A percentile compares a stretch with the other conserved stretches of the same genome.
Conservation (phyloP, 108 stramenopile genomes). For the Cyclotella baltica region DNA sequence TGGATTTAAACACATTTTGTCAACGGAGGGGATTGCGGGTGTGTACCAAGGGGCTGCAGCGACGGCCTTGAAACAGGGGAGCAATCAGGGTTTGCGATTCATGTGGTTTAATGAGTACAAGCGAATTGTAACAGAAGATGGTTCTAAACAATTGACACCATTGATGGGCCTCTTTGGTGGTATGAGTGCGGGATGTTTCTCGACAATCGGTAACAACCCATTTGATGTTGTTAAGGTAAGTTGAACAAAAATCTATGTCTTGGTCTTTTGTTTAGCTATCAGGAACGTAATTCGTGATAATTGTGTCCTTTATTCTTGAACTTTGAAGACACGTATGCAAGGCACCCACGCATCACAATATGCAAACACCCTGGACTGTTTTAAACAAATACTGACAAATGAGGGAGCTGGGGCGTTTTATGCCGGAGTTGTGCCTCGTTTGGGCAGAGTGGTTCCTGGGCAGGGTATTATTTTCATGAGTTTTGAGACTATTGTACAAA, state of each 20-base stretch:
- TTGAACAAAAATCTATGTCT: background rate
- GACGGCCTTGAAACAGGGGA: conserved; percentile 96
- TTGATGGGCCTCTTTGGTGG: conserved; percentile 92
- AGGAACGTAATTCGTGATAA: too few species aligned
- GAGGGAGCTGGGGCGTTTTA: conserved; percentile 95
- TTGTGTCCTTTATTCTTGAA: too few species aligned
- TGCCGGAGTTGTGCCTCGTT: conserved; percentile 93
- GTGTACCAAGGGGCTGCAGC: conserved; percentile 94
- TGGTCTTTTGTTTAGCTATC: background rate
- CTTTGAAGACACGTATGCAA: conserved; percentile 91
- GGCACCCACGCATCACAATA: conserved; percentile 91
- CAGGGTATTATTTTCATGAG: conserved; percentile 99
- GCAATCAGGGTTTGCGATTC: conserved; percentile 98
- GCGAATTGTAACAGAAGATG: conserved; percentile 77
- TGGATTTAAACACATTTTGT: conserved; percentile 86
- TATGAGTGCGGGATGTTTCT: conserved; percentile 97
- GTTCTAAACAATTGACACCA: conserved; percentile 78
- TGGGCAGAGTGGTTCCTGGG: conserved; percentile 94
- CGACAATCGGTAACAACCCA: conserved; percentile 95
- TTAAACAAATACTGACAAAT: conserved; percentile 81
- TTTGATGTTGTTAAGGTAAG: conserved; percentile 96
- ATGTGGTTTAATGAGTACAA: conserved; percentile 99
- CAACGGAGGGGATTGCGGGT: conserved; percentile 91
- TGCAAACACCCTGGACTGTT: conserved; percentile 90
- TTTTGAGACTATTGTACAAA: conserved; percentile 90